A percentile compares a stretch with the other conserved stretches of the same genome.
phyloP scores from a whole-genome alignment of 2,329 filamentous ascomycete genomes.

The Aureobasidium leucospermi region DNA sequence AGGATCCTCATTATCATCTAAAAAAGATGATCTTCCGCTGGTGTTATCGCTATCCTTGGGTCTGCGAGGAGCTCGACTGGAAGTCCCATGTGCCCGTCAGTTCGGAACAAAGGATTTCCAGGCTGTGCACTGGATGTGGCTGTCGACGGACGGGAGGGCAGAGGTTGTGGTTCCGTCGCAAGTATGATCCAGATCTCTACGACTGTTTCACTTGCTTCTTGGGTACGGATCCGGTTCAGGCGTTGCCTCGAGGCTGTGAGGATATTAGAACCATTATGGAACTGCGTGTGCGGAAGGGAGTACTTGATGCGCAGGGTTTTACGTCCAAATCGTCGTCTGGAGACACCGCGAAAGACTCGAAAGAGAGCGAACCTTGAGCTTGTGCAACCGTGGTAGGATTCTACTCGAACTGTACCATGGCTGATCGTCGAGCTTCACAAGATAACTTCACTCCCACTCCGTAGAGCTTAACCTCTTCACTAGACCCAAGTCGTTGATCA shows the following conservation, averaged over 20 bases:
- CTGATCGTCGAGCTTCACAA: no score
- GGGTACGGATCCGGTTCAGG: not conserved
- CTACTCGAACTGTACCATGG: no score
- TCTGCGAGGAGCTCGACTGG: not conserved
- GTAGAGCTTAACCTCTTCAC: no score
- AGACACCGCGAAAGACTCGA: no score
- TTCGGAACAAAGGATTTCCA: not conserved
- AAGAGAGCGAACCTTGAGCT: not conserved
- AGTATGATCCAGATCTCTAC: not conserved
- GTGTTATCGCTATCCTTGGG: not conserved
- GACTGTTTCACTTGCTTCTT: not conserved
- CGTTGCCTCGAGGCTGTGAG: not conserved
- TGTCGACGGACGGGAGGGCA: not conserved
- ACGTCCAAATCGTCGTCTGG: not conserved
- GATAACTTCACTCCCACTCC: no score
- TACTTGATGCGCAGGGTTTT: not conserved
- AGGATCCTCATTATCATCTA: not conserved
- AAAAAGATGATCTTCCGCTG: not conserved
- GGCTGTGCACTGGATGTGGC: not conserved
- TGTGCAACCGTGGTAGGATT: no score
- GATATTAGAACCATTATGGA: not conserved
- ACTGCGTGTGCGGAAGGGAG: not conserved
- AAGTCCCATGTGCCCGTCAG: not conserved
- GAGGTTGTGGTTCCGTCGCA: not conserved
- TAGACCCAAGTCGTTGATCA: no score